These are phyloP conservation scores for Pogostemon cablin DNA, from an alignment of 257 asterid genomes.

Conservation along the genomic window DNA sequence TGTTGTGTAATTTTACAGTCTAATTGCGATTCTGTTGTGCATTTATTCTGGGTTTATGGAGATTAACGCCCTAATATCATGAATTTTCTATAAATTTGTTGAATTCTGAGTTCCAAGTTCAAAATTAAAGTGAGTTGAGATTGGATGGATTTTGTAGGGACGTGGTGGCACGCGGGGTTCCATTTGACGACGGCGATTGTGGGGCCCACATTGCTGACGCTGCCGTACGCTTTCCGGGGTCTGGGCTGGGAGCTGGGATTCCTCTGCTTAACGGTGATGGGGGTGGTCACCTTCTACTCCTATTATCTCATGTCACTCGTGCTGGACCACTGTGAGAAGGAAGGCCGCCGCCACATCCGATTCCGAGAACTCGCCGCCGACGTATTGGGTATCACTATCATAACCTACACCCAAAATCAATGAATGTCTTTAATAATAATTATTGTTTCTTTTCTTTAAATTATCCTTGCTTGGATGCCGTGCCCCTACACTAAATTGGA, in stretches of 20 bases:
- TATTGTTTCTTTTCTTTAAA: neutral
- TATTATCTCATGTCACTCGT: conserved; percentile 90
- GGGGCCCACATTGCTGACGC: conserved; percentile 84
- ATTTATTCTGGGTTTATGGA: neutral
- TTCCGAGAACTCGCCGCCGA: conserved; percentile 99
- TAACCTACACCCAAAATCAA: neutral
- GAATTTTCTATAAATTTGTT: neutral
- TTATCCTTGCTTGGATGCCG: conserved; percentile 4
- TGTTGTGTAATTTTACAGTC: neutral
- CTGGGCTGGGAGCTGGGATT: conserved; percentile 85
- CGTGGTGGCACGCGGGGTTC: conserved; percentile 99
- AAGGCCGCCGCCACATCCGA: conserved; percentile 96
- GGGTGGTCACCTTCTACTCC: conserved; percentile 82
- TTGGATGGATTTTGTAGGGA: conserved; percentile 44
- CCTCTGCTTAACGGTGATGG: conserved; percentile 86
- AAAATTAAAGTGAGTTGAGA: neutral
- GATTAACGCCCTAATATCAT: neutral
- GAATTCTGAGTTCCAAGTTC: neutral
- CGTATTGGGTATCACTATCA: conserved; percentile 52
- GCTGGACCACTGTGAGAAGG: conserved; percentile 97
- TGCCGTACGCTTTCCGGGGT: conserved; percentile 94
- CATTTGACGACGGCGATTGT: conserved; percentile 99
- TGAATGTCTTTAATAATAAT: neutral
- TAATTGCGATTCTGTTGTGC: neutral
- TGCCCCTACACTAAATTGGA: neutral